These are phyloP conservation scores for Boletus edulis DNA, from an alignment of 768 basidiomycete species.

Conservation along the genomic window DNA sequence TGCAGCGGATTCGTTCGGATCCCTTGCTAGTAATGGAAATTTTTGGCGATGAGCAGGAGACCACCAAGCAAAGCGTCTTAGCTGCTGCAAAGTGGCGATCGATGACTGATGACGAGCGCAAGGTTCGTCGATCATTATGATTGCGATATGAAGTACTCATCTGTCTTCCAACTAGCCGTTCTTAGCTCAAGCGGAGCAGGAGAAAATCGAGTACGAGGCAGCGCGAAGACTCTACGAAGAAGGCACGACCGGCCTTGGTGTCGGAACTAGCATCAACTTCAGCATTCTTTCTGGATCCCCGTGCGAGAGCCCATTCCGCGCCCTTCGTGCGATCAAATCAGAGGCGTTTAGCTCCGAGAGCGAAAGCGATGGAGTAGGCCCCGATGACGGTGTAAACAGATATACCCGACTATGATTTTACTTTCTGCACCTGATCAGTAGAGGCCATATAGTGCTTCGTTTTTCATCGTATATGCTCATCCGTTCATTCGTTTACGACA, in stretches of 20 bases:
- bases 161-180: constrained; percentile 60
- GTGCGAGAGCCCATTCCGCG: constrained; percentile 41
- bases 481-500: constrained; percentile 27
- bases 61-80: constrained; percentile 91
- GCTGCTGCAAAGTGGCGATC: constrained; percentile 92
- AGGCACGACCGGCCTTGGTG: constrained; percentile 62
- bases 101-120: constrained; percentile 91
- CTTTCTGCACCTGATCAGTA: constrained; percentile 16
- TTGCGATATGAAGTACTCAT: constrained; percentile 12
- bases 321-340: constrained; percentile 48
- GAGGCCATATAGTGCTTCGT: constrained; percentile 10
- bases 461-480: constrained; percentile 16
- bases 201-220: constrained; percentile 91
- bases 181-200: constrained; percentile 89
- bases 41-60: constrained; percentile 89
- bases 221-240: constrained; percentile 87
- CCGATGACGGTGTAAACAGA: constrained; percentile 46
- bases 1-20: constrained; percentile 85
- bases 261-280: constrained; percentile 76
- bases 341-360: constrained; percentile 66
- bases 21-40: constrained; percentile 71
- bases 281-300: constrained; percentile 75
- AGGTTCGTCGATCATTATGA: constrained; percentile 50
- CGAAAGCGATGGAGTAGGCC: constrained; percentile 62
- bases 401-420: constrained; percentile 34